Percentiles rank a stretch among this genome's conserved stretches.
phyloP scores from a whole-genome alignment of 2,329 filamentous ascomycete genomes.

The Aspergillus costaricaensis region DNA sequence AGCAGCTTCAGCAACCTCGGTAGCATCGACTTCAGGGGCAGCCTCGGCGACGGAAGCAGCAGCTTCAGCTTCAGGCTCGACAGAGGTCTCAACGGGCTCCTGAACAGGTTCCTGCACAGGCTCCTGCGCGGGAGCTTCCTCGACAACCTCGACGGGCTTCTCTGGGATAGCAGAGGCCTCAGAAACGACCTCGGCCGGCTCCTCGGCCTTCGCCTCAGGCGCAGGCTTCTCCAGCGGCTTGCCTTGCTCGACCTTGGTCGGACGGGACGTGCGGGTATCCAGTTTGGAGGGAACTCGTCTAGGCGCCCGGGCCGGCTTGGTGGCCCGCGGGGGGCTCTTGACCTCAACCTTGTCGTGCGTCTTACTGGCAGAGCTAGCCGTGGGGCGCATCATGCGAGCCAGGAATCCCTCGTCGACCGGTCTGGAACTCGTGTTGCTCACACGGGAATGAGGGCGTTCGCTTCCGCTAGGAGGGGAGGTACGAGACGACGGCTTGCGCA shows the following conservation, averaged over 20 bases:
- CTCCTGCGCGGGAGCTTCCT: background rate
- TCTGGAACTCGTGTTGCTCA: slow-evolving; percentile 40
- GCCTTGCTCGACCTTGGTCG: slow-evolving; percentile 26
- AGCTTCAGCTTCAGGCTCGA: slow-evolving; percentile 5
- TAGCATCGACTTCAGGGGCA: background rate
- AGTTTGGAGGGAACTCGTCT: slow-evolving; percentile 28
- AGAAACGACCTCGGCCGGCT: slow-evolving; percentile 6
- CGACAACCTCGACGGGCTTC: slow-evolving; percentile 9
- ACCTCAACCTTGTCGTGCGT: slow-evolving; percentile 49
- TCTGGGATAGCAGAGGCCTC: slow-evolving; percentile 10
- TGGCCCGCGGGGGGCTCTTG: slow-evolving; percentile 40
- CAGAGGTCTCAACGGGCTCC: slow-evolving; percentile 5
- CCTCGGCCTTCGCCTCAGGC: slow-evolving; percentile 8
- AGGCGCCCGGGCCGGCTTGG: slow-evolving; percentile 25
- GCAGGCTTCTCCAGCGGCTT: background rate
- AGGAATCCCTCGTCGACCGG: slow-evolving; percentile 50
- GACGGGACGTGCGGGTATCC: slow-evolving; percentile 21
- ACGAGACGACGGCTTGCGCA: slow-evolving; percentile 37
- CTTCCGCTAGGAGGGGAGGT: slow-evolving; percentile 32
- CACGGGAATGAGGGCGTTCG: slow-evolving; percentile 45
- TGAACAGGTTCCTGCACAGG: slow-evolving; percentile 1
- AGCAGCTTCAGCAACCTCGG: background rate
- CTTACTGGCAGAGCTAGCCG: slow-evolving; percentile 53
- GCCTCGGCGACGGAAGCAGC: background rate
- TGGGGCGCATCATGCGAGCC: slow-evolving; percentile 55